Base-by-base conservation (phyloP, 1,284 basidiomycete genomes). In the Prillingera fragicola region DNA sequence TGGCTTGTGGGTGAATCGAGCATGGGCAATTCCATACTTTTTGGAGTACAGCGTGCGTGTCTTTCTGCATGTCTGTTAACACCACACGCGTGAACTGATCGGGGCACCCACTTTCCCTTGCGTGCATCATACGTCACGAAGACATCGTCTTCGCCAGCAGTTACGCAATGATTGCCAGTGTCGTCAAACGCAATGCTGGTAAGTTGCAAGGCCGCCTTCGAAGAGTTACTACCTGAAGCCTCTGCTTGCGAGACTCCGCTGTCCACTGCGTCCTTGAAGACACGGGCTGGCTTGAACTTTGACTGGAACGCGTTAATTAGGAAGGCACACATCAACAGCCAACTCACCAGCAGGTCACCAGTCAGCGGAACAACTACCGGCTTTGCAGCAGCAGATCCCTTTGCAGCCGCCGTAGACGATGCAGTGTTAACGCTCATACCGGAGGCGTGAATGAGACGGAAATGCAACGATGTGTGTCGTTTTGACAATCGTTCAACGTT, bases 21-120 rank as follows among this genome's bases (percentile, higher is more conserved):
- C 88, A 14, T 95, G 79, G 65, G 92, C 86, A 23, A 90, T 85
- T 1, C 95, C 95, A 68, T 98, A 98, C 70, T 99, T 99, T 69
- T 92, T 89, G 0, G 91, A 96, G 57, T 85, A 82, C 4, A 92
- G 71, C 1, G 82, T 84, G 69, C 88, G 88, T 27, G 80, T 58
- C 48, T 81, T 80, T 63, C 77, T 90, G 83, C 56, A 7, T n/a
- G 38, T 39, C 29, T 31, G 28, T 14, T 18, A n/a, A 25, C 5
- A 24, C 9, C 23, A 10, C 7, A 10, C 48, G 61, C 46, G 45
- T 55, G 38, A 52, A 57, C 46, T 47, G 46, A 43, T 37, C 47
- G 58, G 63, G 63, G 47, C 54, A 22, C 92, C 82, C 77, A 83
- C 92, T 87, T 90, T 74, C 92, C 95, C 57, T 79, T 81, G 75